Evolutionary conservation across 1,139 yeast genomes (phyloP), one percentile per base, ranked within the genome.

Genomic region (Saccharomyces hybrid): DNA sequence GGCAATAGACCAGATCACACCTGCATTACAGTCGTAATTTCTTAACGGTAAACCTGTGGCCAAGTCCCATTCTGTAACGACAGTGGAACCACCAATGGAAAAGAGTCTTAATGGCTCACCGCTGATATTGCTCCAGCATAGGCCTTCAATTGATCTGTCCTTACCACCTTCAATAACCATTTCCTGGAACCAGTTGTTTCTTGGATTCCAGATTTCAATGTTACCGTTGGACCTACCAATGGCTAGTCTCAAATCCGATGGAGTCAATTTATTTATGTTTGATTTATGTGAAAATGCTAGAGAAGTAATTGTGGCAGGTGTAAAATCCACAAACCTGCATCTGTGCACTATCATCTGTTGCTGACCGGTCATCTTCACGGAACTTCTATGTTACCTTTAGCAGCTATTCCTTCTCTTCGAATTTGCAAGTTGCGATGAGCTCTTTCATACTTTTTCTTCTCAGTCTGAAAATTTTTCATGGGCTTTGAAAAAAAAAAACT

Each of bases 121-220:
- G 3, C 78, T 78, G 8, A 68, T 66, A 44, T 70, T 70, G 6
- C 84, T 72, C 98, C 98, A 93, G 21, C 85, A 84, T 32, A 95
- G 72, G 0, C 96, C 97, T 73, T 95, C 99, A 53, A 93, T 81
- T 11, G 96, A 83, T 60, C 96, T 78, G 34, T 86, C 95, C 56
- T 78, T 77, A 4, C 96, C 88, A 14, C 98, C 98, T 55, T 80
- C 82, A 54, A 95, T 75, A 0, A 88, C 81, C 56, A 79, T 71
- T 65, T 84, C 82, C 62, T 80, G 78, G 60, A 75, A 68, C 84
- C 85, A 80, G 57, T 73, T 72, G 64, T 78, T 76, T 64, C 82
- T 76, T 19, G 98, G 98, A 69, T 89, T 89, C 98, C 98, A 95
- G 48, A 95, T 83, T 71, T 95, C 99, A 57, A 95, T 87, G 65